Evolutionary conservation across 1,284 basidiomycete species (phyloP).

Genomic region (Cerrena zonata): DNA sequence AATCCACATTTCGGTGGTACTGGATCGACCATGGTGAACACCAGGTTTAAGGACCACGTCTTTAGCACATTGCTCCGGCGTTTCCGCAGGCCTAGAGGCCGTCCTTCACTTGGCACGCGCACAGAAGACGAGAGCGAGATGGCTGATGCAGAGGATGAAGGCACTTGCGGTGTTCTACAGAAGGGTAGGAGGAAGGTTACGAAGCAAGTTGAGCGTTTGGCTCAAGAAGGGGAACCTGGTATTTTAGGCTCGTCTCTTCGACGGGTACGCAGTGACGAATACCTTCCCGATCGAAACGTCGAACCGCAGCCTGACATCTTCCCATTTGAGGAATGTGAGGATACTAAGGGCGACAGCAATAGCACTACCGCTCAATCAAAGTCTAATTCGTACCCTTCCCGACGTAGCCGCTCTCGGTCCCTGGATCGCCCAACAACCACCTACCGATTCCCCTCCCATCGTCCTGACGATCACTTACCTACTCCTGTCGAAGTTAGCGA

Average conservation of each 20-base stretch:
- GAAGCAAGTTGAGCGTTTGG: constrained; percentile 35
- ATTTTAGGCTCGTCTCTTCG: constrained; percentile 38
- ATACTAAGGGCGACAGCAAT: neutral
- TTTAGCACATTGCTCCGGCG: constrained; percentile 80
- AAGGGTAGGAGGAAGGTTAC: constrained; percentile 27
- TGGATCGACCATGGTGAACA: constrained; percentile 88
- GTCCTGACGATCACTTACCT: constrained; percentile 24
- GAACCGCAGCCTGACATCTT: constrained; percentile 14
- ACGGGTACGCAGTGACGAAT: constrained; percentile 58
- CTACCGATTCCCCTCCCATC: constrained; percentile 15
- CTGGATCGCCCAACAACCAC: constrained; percentile 29
- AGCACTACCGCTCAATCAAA: constrained; percentile 8
- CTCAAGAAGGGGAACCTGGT: constrained; percentile 24
- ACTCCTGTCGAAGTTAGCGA: constrained; percentile 20
- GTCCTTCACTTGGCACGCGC: constrained; percentile 30
- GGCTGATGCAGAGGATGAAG: constrained; percentile 41
- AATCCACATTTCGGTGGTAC: constrained; percentile 63
- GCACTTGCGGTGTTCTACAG: constrained; percentile 14
- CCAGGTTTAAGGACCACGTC: constrained; percentile 87
- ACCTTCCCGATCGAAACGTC: constrained; percentile 33
- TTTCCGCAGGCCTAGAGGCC: constrained; percentile 42
- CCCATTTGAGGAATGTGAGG: constrained; percentile 15
- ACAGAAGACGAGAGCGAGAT: constrained; percentile 41
- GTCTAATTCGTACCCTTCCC: constrained; percentile 19
- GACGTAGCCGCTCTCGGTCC: constrained; percentile 54